phyloP scores from a whole-genome alignment of 768 basidiomycete genomes.

The Scleroderma citrinum region DNA sequence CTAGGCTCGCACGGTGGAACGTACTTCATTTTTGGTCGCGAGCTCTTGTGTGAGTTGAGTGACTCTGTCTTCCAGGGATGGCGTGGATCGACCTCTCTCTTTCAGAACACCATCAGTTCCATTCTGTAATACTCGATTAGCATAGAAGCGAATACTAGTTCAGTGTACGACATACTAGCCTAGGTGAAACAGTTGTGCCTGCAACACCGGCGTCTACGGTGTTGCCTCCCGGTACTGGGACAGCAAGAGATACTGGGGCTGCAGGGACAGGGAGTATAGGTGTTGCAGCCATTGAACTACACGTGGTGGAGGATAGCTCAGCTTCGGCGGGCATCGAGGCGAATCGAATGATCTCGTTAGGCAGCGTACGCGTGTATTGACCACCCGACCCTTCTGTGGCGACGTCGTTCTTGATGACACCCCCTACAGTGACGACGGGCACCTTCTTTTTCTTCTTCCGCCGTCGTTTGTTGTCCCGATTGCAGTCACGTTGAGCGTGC shows the following conservation, averaged over 20 bases:
- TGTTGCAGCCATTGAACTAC: too few relatives aligned
- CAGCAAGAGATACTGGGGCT: too few relatives aligned
- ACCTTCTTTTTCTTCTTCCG: slow-evolving; percentile 26
- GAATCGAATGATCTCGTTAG: slow-evolving; percentile 25
- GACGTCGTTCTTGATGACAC: slow-evolving; percentile 7
- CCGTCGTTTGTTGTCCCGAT: slow-evolving; percentile 21
- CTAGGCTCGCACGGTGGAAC: slow-evolving; percentile 7
- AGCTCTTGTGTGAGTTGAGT: slow-evolving; percentile 41
- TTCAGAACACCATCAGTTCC: background rate
- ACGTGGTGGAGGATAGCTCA: background rate
- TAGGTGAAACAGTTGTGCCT: background rate
- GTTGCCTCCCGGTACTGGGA: background rate
- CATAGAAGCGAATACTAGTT: too few relatives aligned
- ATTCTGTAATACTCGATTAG: slow-evolving; percentile 1
- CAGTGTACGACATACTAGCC: background rate
- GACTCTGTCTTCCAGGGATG: slow-evolving; percentile 21
- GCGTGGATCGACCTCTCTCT: too few relatives aligned
- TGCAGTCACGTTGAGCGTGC: slow-evolving; percentile 11
- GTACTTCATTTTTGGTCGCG: slow-evolving; percentile 34
- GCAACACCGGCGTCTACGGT: background rate
- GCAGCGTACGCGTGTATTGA: slow-evolving; percentile 3
- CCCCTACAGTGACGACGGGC: slow-evolving; percentile 12
- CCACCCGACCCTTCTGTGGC: slow-evolving; percentile 6
- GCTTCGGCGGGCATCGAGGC: slow-evolving; percentile 14
- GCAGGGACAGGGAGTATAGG: too few relatives aligned